Evolutionary conservation across 23 red algal species (phyloP), one percentile per base, ranked within the genome.

Genomic region (Porphyridium purpureum): DNA sequence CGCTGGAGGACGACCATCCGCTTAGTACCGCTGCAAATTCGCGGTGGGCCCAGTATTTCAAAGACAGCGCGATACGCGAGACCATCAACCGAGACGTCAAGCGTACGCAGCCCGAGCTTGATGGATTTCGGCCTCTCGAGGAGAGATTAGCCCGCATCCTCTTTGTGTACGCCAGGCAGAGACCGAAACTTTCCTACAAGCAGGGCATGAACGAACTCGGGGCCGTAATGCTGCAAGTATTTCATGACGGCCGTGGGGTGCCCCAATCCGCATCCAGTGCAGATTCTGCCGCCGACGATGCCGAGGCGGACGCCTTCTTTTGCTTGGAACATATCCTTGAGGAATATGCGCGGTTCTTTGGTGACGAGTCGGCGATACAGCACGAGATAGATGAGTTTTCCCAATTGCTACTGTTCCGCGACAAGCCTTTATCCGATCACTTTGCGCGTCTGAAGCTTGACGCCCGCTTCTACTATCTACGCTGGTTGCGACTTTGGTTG

Each of bases 141-240:
- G 58, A 52, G 24, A 52, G 47, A 0, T 46, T 86, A 22, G 64
- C 47, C 21, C 69, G 81, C 4, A 29, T 86, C 21, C 36, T 86
- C 17, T 86, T 86, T 40, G 67, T 86, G 0, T 86, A 74, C 49
- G 81, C 69, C 14, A 86, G 76, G 64, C 30, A 46, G 29, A 57
- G 67, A 32, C 30, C 69, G 21, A 53, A 25, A 0, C 20, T 74
- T 21, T 68, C 69, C 9, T 86, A 86, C 62, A 27, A 57, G 23
- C 81, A 86, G 38, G 81, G 81, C 24, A 86, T 86, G 81, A 86
- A 86, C 31, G 81, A 86, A 40, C 64, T 86, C 28, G 67, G 62
- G 1, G 81, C 81, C 0, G 49, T 64, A 25, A 68, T 86, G 27
- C 31, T 86, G 22, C 55, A 71, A 7, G 69, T 56, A 1, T 86